Base-by-base conservation (phyloP, 306 rosid species). In the Abrus pulchellus region DNA sequence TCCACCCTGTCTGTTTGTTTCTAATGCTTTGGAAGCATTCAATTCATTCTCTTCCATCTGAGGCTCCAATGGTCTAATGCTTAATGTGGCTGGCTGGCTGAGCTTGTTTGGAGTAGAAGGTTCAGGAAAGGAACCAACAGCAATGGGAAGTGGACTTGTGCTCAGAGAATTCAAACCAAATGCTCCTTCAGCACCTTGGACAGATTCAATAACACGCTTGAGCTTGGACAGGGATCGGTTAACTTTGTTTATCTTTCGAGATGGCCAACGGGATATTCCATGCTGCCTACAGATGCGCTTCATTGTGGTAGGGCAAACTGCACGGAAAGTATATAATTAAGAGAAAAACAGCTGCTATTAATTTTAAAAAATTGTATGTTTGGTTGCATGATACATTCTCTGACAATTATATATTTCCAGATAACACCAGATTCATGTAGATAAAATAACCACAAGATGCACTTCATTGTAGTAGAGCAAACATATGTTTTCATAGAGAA, bases 281-380 rank as follows among this genome's bases (percentile, higher is more conserved):
- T 96, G 97, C 85, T 93, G 99, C 86, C 99, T 89, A 70, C 99
- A 95, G 44, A 95, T 95, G 71, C 99, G 97, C 87, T 96, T 93
- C 99, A 93, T 93, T 50, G 99, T 96, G 29, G 99, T 96, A 2
- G 99, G 98, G 61, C 98, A 96, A 87, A 96, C 99, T 96, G 94
- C 60, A 87, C 45, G 62, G 41, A 72, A 81, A 85, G 54, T 84
- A 64, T 10, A 80, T 62, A 61, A 30, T 11, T 48, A 9, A 81
- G 74, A 86, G n/a, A 71, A 48, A 43, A 63, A n/a, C 13, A 62
- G 41, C 62, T 40, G 54, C 74, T 32, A 50, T 61, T 66, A 48
- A 11, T 34, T 54, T 14, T 4, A 2, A 10, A 5, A 61, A 28
- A 71, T 34, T 68, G 30, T 33, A 48, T 40, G 65, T 54, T 78